These are phyloP conservation scores for Pseudocercospora fuligena DNA, from an alignment of 2,329 filamentous ascomycete genomes.

Conservation along the genomic window DNA sequence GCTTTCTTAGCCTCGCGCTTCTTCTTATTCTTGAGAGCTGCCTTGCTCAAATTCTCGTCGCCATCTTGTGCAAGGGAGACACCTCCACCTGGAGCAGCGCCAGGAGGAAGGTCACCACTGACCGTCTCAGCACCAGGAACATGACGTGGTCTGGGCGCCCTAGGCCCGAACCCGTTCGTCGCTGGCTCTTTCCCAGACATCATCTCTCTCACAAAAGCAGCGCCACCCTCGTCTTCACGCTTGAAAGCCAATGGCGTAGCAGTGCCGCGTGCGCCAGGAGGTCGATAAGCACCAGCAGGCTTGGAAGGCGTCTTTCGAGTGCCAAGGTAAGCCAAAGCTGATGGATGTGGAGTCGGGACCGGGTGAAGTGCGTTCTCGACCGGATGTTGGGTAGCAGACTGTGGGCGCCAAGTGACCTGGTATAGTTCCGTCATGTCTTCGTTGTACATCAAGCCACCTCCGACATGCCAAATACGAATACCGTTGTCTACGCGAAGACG, in stretches of 20 bases:
- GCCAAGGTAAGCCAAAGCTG: slow-evolving; percentile 79
- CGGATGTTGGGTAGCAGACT: slow-evolving; percentile 64
- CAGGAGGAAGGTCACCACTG: slow-evolving; percentile 62
- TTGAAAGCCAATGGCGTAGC: slow-evolving; percentile 93
- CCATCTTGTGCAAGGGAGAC: slow-evolving; percentile 68
- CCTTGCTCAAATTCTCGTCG: slow-evolving; percentile 79
- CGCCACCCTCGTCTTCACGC: slow-evolving; percentile 94
- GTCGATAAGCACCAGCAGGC: slow-evolving; percentile 94
- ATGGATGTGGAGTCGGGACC: slow-evolving; percentile 78
- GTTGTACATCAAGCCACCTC: slow-evolving; percentile 88
- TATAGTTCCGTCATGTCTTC: slow-evolving; percentile 95
- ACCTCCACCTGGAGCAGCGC: slow-evolving; percentile 69
- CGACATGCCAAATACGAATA: slow-evolving; percentile 91
- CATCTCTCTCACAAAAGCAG: slow-evolving; percentile 83
- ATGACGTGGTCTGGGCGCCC: slow-evolving; percentile 69
- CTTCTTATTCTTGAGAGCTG: slow-evolving; percentile 96
- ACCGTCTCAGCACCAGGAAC: slow-evolving; percentile 85
- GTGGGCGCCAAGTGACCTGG: slow-evolving; percentile 82
- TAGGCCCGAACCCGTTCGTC: slow-evolving; percentile 75
- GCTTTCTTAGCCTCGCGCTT: slow-evolving; percentile 93
- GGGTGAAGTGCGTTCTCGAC: slow-evolving; percentile 73
- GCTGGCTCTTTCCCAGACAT: slow-evolving; percentile 53
- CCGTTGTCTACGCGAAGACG: slow-evolving; percentile 96
- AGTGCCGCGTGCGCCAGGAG: slow-evolving; percentile 87
- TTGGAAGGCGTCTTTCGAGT: slow-evolving; percentile 94